Evolutionary conservation across 805 yeast genomes (phyloP), one percentile per base, ranked within the genome.

Genomic region (Torulaspora quercuum): DNA sequence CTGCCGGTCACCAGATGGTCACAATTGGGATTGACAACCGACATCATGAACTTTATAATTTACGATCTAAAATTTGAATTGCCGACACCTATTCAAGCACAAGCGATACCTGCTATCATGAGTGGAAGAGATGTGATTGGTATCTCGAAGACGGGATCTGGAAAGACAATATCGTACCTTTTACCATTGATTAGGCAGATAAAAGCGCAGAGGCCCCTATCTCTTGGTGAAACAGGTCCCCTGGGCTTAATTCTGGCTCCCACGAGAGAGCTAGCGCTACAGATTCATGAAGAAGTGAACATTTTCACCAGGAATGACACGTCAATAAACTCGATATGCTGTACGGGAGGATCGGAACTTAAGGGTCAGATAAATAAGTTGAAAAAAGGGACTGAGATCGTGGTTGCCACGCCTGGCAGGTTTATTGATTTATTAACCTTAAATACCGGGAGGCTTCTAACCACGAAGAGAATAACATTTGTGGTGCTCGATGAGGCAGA

Each of bases 401-500:
- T 90, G 2, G 88, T 92, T 9, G 95, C 95, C 2, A 92, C 98
- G 0, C 98, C 98, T 0, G 98, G 98, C 1, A 68, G 98, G 42
- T 73, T 92, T 47, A 90, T 92, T 37, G 98, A 92, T 61, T 64
- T 92, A 26, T 63, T 92, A 19, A 78, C 95, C 2, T 81, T 94
- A 3, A 90, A 90, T 55, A 64, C 75, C 24, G 97, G 97, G 0
- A 70, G 86, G 33, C 75, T 88, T 1, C 22, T 69, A 14, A 80
- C 78, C 43, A 66, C 92, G 5, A 64, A 68, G 18, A 65, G 89
- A 27, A 78, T 83, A 5, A 80, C 95, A 0, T 87, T 80, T 58
- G 70, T 87, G n/a, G 94, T 89, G 0, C 65, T 92, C 41, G 98
- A 92, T 57, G 98, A 92, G 56, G 97, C 97, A 1, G 98, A 92